Conservation (phyloP, 805 yeast genomes). For the Myxozyma sirexii region DNA sequence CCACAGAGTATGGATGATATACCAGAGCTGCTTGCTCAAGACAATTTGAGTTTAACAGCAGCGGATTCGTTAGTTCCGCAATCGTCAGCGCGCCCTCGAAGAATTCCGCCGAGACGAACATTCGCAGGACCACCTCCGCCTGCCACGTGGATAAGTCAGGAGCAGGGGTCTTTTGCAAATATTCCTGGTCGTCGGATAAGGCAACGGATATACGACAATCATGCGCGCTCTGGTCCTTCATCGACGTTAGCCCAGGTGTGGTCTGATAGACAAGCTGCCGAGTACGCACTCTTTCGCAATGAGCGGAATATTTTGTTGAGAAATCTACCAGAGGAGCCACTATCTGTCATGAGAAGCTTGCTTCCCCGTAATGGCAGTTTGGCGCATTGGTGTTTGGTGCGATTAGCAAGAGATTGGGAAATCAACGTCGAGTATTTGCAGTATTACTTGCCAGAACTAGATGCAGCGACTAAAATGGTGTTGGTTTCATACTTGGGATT, state of each 20-base stretch:
- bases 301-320: slow-evolving; percentile 9
- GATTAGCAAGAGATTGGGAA: slow-evolving; percentile 32
- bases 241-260: neutral
- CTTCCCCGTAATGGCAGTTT: slow-evolving; percentile 26
- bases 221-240: neutral
- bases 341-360: slow-evolving; percentile 18
- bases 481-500: slow-evolving; percentile 28
- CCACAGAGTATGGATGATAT: slow-evolving; percentile 6
- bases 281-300: slow-evolving; percentile 2
- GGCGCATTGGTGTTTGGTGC: slow-evolving; percentile 28
- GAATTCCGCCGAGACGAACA: slow-evolving; percentile 10
- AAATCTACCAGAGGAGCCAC: slow-evolving; percentile 21
- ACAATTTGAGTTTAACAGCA: too few relatives aligned
- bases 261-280: slow-evolving; percentile 8
- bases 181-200: slow-evolving; percentile 11
- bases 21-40: neutral
- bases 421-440: slow-evolving; percentile 26
- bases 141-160: slow-evolving; percentile 30
- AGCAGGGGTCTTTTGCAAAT: slow-evolving; percentile 10
- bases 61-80: neutral
- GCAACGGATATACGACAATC: neutral
- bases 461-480: slow-evolving; percentile 30
- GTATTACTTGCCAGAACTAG: slow-evolving; percentile 23
- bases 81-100: slow-evolving; percentile 1
- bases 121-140: slow-evolving; percentile 35